Evolutionary conservation across 2,329 filamentous ascomycete genomes (phyloP).

Genomic region (Ophiognomonia clavigignenti-juglandacearum): DNA sequence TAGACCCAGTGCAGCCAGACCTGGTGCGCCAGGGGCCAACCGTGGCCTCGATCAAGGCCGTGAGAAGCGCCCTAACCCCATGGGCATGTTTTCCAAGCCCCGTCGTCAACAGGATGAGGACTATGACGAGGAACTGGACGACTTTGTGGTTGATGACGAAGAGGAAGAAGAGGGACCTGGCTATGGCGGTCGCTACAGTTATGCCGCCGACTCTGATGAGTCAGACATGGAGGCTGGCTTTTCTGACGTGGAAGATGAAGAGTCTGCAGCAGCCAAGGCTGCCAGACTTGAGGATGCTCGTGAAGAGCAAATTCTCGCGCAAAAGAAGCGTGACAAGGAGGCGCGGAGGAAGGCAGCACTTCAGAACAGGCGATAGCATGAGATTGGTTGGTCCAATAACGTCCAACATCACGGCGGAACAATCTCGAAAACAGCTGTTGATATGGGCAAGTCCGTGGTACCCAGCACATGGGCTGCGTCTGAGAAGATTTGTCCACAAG

Average conservation of each 20-base stretch:
- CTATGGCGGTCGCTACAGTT: slow-evolving; percentile 31
- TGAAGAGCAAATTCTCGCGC: slow-evolving; percentile 58
- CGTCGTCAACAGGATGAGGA: slow-evolving; percentile 47
- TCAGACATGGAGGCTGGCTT: slow-evolving; percentile 77
- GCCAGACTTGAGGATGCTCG: slow-evolving; percentile 65
- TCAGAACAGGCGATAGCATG: background rate
- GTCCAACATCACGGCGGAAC: no score
- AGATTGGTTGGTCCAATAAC: no score
- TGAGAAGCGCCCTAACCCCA: slow-evolving; percentile 22
- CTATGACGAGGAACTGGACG: slow-evolving; percentile 55
- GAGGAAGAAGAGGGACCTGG: slow-evolving; percentile 40
- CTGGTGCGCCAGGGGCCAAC: slow-evolving; percentile 18
- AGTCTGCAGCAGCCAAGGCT: slow-evolving; percentile 54
- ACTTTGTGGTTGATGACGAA: slow-evolving; percentile 58
- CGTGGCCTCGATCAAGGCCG: slow-evolving; percentile 18
- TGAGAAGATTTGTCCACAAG: no score
- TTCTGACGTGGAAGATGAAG: slow-evolving; percentile 70
- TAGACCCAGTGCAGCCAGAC: slow-evolving; percentile 25
- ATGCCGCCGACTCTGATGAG: slow-evolving; percentile 59
- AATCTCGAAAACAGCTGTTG: no score
- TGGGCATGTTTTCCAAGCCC: slow-evolving; percentile 24
- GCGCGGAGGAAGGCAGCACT: slow-evolving; percentile 37
- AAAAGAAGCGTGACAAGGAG: slow-evolving; percentile 58
- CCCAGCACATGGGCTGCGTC: no score
- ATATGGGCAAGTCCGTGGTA: no score